Conservation (phyloP, 345 rosid genomes). For the Crucihimalaya himalaica region DNA sequence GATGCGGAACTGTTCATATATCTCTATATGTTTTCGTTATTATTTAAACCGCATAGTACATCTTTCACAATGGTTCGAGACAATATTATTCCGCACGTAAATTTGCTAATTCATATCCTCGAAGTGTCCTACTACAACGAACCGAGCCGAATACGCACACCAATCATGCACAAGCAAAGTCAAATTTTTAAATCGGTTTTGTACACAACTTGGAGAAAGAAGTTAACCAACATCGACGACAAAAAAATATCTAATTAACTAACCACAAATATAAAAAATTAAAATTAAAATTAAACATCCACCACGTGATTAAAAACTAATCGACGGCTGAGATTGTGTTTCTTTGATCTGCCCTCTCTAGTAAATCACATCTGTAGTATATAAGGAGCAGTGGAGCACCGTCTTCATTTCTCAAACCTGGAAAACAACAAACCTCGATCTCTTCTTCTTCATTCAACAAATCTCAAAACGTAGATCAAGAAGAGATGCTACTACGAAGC, state of each 20-base stretch:
- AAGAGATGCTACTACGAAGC: slow-evolving; percentile 68
- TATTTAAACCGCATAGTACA: too few species aligned
- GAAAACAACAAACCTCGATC: not conserved
- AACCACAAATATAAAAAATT: not conserved
- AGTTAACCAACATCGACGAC: not conserved
- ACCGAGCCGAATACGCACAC: not conserved
- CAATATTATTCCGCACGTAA: too few species aligned
- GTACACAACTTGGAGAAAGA: slow-evolving; percentile 16
- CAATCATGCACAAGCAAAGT: slow-evolving; percentile 14
- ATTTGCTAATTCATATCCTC: not conserved
- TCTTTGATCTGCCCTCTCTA: not conserved
- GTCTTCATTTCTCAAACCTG: slow-evolving; percentile 20
- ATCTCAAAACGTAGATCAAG: not conserved
- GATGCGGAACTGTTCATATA: too few species aligned
- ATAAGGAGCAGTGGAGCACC: slow-evolving; percentile 2
- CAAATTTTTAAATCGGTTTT: slow-evolving; percentile 25
- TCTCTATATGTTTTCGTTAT: too few species aligned
- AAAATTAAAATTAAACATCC: not conserved
- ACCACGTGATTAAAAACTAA: slow-evolving; percentile 22
- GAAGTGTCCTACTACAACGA: not conserved
- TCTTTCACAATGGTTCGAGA: too few species aligned
- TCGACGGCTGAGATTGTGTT: slow-evolving; percentile 28
- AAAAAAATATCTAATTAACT: not conserved
- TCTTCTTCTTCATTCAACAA: slow-evolving; percentile 8
- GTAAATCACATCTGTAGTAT: not conserved